Percentiles rank a stretch among this genome's conserved stretches.
Conservation (phyloP, 768 basidiomycete genomes). For the Trametes villosa region DNA sequence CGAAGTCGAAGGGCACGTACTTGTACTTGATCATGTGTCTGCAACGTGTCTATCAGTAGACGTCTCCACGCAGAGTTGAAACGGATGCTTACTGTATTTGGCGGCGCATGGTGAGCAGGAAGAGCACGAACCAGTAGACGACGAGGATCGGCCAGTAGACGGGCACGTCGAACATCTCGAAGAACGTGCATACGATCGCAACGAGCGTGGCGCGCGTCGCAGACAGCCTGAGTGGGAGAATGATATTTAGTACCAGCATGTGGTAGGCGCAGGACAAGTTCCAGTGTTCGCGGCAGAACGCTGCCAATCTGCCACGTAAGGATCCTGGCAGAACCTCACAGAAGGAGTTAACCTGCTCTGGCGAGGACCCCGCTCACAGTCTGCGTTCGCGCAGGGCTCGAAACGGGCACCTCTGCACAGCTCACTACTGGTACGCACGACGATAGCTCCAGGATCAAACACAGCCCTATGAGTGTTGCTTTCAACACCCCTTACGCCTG, state of each 20-base stretch:
- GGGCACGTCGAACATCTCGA: slow-evolving; percentile 89
- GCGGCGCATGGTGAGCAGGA: slow-evolving; percentile 92
- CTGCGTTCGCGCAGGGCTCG: too few relatives aligned
- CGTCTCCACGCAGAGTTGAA: background rate
- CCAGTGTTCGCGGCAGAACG: too few relatives aligned
- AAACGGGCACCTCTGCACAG: too few relatives aligned
- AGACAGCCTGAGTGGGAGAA: slow-evolving; percentile 70
- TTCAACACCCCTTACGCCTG: too few relatives aligned
- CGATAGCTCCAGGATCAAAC: too few relatives aligned
- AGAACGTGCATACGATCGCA: slow-evolving; percentile 79
- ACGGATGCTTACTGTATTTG: slow-evolving; percentile 83
- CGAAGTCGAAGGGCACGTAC: slow-evolving; percentile 94
- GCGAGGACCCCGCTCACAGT: too few relatives aligned
- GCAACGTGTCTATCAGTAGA: slow-evolving; percentile 13
- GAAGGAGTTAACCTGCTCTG: too few relatives aligned
- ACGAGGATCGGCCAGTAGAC: slow-evolving; percentile 99
- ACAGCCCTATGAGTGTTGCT: too few relatives aligned
- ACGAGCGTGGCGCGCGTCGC: slow-evolving; percentile 88
- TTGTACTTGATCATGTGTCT: slow-evolving; percentile 99
- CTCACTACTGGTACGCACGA: too few relatives aligned
- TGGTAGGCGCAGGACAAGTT: background rate
- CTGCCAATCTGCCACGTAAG: too few relatives aligned
- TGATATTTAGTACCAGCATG: background rate
- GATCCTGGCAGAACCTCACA: too few relatives aligned
- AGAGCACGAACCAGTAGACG: slow-evolving; percentile 95